Conservation (phyloP, 1,139 yeast genomes). For the Protomyces pachydermus region DNA sequence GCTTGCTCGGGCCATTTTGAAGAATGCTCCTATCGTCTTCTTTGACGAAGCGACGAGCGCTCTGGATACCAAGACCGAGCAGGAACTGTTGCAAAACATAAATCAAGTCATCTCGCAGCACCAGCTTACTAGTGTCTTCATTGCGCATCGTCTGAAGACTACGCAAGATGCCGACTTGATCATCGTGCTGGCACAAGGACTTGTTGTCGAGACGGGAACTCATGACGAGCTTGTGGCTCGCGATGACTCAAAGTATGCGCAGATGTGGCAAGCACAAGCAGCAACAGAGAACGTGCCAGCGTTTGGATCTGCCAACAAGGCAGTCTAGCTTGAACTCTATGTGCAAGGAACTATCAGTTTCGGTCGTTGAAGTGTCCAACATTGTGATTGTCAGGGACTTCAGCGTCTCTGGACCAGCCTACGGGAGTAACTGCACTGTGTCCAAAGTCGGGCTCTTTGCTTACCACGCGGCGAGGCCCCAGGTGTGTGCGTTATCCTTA, state of each 20-base stretch:
- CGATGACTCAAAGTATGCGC: slow-evolving; percentile 59
- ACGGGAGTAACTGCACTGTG: no score
- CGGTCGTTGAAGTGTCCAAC: no score
- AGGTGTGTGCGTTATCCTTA: no score
- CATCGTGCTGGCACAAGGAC: slow-evolving; percentile 74
- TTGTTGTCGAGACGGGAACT: slow-evolving; percentile 80
- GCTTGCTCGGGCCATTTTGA: slow-evolving; percentile 77
- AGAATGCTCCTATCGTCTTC: slow-evolving; percentile 82
- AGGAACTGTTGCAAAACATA: slow-evolving; percentile 56
- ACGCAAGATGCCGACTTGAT: slow-evolving; percentile 93
- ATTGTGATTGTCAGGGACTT: no score
- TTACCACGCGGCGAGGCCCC: no score
- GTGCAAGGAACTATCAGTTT: no score
- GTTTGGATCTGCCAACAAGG: background rate
- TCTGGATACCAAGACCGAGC: slow-evolving; percentile 93
- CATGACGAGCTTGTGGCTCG: slow-evolving; percentile 58
- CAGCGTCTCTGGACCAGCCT: no score
- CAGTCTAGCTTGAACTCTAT: no score
- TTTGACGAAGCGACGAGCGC: slow-evolving; percentile 98
- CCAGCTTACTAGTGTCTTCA: slow-evolving; percentile 70
- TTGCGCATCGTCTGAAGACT: slow-evolving; percentile 90
- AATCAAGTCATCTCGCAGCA: slow-evolving; percentile 31
- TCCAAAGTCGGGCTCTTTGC: no score
- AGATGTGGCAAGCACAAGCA: slow-evolving; percentile 91
- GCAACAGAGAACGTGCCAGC: slow-evolving; percentile 48